These are phyloP conservation scores for Alternaria incomplexa DNA, from an alignment of 2,329 filamentous ascomycete genomes.

Conservation along the genomic window DNA sequence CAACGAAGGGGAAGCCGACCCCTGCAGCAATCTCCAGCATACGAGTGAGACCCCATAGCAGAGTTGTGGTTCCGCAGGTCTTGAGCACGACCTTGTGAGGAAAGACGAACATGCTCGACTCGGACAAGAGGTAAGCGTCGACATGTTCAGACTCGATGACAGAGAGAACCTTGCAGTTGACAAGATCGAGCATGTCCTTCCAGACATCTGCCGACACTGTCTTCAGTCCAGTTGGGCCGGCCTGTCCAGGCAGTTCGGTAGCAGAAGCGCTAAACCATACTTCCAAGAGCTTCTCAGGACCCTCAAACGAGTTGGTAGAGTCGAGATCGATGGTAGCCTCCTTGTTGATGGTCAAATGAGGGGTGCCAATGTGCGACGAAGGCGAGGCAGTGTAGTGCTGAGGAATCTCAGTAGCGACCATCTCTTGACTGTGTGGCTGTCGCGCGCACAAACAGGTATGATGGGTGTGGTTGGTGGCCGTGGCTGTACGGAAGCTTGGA, in stretches of 20 bases:
- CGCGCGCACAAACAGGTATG: conserved; percentile 24
- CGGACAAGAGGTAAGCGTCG: conserved; percentile 94
- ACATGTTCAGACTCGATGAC: conserved; percentile 91
- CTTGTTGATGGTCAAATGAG: conserved; percentile 95
- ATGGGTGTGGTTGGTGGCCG: conserved; percentile 17
- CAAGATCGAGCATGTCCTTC: conserved; percentile 96
- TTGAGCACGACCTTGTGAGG: conserved; percentile 99
- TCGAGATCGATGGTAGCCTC: conserved; percentile 92
- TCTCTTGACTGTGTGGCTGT: conserved; percentile 60
- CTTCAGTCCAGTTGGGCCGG: conserved; percentile 81
- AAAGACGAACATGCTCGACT: conserved; percentile 99
- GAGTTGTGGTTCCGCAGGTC: conserved; percentile 95
- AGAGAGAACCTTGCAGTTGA: conserved; percentile 98
- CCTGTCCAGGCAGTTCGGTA: conserved; percentile 71
- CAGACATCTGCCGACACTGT: conserved; percentile 81
- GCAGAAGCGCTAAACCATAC: conserved; percentile 94
- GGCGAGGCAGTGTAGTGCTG: conserved; percentile 82
- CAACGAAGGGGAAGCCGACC: conserved; percentile 86
- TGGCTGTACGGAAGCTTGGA: conserved; percentile 2
- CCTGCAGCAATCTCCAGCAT: conserved; percentile 92
- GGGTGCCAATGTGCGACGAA: conserved; percentile 76
- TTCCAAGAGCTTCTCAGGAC: conserved; percentile 96
- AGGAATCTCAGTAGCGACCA: conserved; percentile 84
- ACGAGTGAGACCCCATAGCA: conserved; percentile 86
- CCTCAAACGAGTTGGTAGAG: conserved; percentile 95